Base-by-base conservation (phyloP, 208 protist genomes). In the Acanthamoeba divionensis region DNA sequence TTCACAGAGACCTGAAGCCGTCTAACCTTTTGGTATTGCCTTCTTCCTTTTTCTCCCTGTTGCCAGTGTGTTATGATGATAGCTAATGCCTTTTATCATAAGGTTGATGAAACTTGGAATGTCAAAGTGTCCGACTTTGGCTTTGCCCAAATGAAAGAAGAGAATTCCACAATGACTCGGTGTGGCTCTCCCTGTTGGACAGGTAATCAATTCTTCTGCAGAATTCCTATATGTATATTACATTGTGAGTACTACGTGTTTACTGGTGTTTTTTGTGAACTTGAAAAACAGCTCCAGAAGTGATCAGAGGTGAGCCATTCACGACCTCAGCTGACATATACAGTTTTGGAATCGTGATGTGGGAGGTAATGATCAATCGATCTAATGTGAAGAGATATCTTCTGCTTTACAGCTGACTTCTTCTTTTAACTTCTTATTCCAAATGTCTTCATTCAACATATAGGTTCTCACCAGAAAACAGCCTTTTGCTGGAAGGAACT, bases 401-500 rank as follows among this genome's bases (percentile, higher is more conserved):
- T n/a, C n/a, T n/a, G n/a, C n/a, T n/a, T n/a, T n/a, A n/a, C n/a
- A n/a, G n/a, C n/a, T n/a, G n/a, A n/a, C n/a, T n/a, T n/a, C n/a
- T n/a, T n/a, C n/a, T n/a, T n/a, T n/a, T n/a, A n/a, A n/a, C n/a
- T n/a, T n/a, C n/a, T n/a, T n/a, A n/a, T n/a, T n/a, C n/a, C n/a
- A n/a, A n/a, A n/a, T n/a, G n/a, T n/a, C n/a, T n/a, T n/a, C n/a
- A n/a, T n/a, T n/a, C n/a, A n/a, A n/a, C n/a, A n/a, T n/a, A n/a
- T n/a, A n/a, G 36, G 36, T 80, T 18, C 44, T 80, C 4, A 80
- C 71, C 26, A 38, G 71, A 1, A 80, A 80, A 45, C 3, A 80
- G 71, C 71, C 71, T n/a, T 80, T 33, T n/a, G 71, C 62, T 60
- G 77, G 77, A 0, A 48, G 48, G 52, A 86, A 86, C 77, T 86